Conservation (phyloP, 2,329 filamentous ascomycete species). For the Aspergillus awamori region DNA sequence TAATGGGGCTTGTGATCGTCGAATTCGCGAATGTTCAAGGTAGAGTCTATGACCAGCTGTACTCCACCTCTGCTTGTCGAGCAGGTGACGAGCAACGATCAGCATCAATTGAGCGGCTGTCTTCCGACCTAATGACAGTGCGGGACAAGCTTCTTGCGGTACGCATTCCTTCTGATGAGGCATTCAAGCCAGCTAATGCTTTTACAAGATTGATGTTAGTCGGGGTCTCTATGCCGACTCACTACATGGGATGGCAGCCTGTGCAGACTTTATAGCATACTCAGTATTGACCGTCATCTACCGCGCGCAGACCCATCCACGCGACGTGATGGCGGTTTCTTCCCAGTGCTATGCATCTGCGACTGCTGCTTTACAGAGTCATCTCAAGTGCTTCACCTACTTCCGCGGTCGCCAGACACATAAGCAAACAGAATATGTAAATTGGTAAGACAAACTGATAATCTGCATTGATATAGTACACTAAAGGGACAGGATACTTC, state of each 20-base stretch:
- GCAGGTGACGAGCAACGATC: constrained; percentile 19
- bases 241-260: constrained; percentile 29
- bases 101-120: constrained; percentile 24
- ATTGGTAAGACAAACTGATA: constrained; percentile 20
- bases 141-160: constrained; percentile 27
- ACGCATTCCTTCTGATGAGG: neutral
- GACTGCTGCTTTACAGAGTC: constrained; percentile 28
- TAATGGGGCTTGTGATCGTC: constrained; percentile 26
- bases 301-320: constrained; percentile 28
- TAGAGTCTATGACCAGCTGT: constrained; percentile 29
- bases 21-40: constrained; percentile 30
- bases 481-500: constrained; percentile 22
- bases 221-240: constrained; percentile 28
- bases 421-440: constrained; percentile 33
- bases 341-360: constrained; percentile 32
- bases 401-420: constrained; percentile 29
- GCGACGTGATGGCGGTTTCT: constrained; percentile 28
- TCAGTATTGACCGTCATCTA: constrained; percentile 30
- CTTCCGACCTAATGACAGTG: constrained; percentile 27
- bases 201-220: constrained; percentile 26
- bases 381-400: constrained; percentile 30
- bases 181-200: neutral
- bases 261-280: constrained; percentile 30
- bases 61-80: constrained; percentile 24
- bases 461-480: neutral